Percentiles rank a stretch among this genome's conserved stretches.
Evolutionary conservation across 164 flowering plant species (phyloP).

Genomic region (Annona squamosa): DNA sequence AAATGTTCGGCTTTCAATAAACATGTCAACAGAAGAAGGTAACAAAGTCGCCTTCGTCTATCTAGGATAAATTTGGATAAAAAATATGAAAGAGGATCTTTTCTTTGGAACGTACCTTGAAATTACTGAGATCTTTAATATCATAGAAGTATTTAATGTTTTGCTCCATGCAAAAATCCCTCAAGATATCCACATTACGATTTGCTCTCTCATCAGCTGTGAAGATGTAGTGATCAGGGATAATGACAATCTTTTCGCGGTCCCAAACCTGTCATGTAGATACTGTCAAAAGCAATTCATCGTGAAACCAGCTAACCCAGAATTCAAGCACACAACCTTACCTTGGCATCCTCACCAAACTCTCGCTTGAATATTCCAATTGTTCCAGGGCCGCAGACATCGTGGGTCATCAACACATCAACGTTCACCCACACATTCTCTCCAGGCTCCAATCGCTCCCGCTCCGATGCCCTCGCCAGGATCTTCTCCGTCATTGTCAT

Average conservation of each 20-base stretch:
- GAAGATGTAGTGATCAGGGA: slow-evolving; percentile 97
- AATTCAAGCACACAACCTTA: slow-evolving; percentile 12
- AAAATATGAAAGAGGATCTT: background rate
- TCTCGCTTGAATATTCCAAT: slow-evolving; percentile 87
- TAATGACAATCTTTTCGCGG: slow-evolving; percentile 88
- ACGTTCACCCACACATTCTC: slow-evolving; percentile 97
- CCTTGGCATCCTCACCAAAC: slow-evolving; percentile 93
- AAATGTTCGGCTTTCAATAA: background rate
- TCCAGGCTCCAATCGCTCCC: slow-evolving; percentile 65
- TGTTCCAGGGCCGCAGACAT: slow-evolving; percentile 95
- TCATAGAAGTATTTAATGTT: slow-evolving; percentile 96
- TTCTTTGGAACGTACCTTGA: slow-evolving; percentile 42
- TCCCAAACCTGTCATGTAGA: slow-evolving; percentile 76
- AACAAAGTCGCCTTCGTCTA: slow-evolving; percentile 26
- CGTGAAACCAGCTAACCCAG: background rate
- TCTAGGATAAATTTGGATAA: background rate
- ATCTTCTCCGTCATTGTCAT: slow-evolving; percentile 99
- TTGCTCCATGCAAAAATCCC: slow-evolving; percentile 85
- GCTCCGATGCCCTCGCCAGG: slow-evolving; percentile 80
- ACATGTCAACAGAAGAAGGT: background rate
- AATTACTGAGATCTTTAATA: slow-evolving; percentile 79
- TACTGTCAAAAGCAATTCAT: background rate
- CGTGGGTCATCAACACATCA: slow-evolving; percentile 97
- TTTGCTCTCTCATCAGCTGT: slow-evolving; percentile 92
- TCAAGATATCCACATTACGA: slow-evolving; percentile 91